Evolutionary conservation across 2,329 filamentous ascomycete genomes (phyloP), one percentile per base, ranked within the genome.

Genomic region (Cyclaneusma minus): DNA sequence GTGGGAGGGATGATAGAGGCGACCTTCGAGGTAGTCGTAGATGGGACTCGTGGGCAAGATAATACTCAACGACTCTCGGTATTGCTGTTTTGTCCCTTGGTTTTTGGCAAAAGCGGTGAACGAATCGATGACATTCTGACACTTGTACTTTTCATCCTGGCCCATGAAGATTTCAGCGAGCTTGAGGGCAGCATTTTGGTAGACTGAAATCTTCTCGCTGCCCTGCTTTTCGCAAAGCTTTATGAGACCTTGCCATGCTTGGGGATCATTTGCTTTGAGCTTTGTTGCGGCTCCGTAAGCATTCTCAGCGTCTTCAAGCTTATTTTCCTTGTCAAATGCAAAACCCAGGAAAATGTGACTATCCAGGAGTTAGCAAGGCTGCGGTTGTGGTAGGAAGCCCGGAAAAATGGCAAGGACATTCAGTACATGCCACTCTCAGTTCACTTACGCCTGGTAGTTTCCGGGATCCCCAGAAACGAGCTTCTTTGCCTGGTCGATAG

Each of bases 181-280:
- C 33, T 64, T 72, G 31, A 84, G 50, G 2, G 74, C 77, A 2
- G 79, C 80, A 23, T 70, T 57, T 24, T 78, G 75, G 44, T 93
- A 93, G 25, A 75, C 64, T 29, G 68, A 62, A 9, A 95, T 55
- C 41, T 76, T 80, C 29, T 65, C 62, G 16, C 58, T 51, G 10
- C 69, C 74, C 44, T 84, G 78, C 40, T 71, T 77, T 52, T 93
- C 82, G 47, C 83, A 94, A 16, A 95, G 53, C 43, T 75, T 80
- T 49, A 89, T 67, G 23, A 98, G 59, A 1, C 89, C 89, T 47
- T 93, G 80, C 83, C 82, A 95, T 37, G 80, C 80, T 42, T 87
- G 79, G n/a, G 70, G 58, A 39, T 94, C 84, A 11, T 68, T 60
- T 1, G 74, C 68, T 36, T 82, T 85, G 34, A 82, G 57, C 12